These are phyloP conservation scores for Biscutella laevigata DNA, from an alignment of 441 rosid species.

Conservation along the genomic window DNA sequence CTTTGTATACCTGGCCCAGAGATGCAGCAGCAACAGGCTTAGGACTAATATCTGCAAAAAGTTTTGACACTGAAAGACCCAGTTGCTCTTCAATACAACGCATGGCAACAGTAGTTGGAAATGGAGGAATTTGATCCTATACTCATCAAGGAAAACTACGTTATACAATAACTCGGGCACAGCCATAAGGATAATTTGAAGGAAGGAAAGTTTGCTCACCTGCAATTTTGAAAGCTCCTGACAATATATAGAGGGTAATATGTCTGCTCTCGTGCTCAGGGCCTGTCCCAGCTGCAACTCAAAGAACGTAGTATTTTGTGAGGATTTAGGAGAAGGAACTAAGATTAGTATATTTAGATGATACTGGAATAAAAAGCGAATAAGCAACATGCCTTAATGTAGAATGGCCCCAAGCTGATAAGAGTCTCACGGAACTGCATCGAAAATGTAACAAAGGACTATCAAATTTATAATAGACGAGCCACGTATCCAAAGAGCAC, in stretches of 20 bases:
- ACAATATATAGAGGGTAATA: slow-evolving; percentile 75
- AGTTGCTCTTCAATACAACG: slow-evolving; percentile 79
- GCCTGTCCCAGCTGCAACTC: slow-evolving; percentile 93
- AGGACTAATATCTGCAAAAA: slow-evolving; percentile 83
- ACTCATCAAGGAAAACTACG: slow-evolving; percentile 20
- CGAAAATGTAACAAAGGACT: slow-evolving; percentile 8
- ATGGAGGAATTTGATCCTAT: slow-evolving; percentile 96
- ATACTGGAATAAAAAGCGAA: background rate
- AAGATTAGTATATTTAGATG: background rate
- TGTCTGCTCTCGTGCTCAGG: slow-evolving; percentile 93
- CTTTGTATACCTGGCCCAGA: slow-evolving; percentile 97
- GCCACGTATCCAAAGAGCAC: background rate
- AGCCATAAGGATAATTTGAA: slow-evolving; percentile 1
- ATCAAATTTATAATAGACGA: background rate
- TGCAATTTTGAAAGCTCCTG: slow-evolving; percentile 94
- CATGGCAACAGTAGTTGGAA: slow-evolving; percentile 64
- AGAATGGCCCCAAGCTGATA: slow-evolving; percentile 86
- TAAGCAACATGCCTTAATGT: slow-evolving; percentile 64
- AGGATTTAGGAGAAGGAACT: background rate
- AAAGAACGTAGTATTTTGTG: slow-evolving; percentile 10
- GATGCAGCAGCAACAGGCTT: slow-evolving; percentile 96
- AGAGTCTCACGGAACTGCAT: slow-evolving; percentile 89
- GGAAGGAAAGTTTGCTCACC: slow-evolving; percentile 33
- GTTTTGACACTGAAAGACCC: slow-evolving; percentile 57
- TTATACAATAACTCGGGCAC: background rate